Percentiles rank a stretch among this genome's conserved stretches.
Evolutionary conservation across 2,329 filamentous ascomycete genomes (phyloP).

Genomic region (Nemania bipapillata): DNA sequence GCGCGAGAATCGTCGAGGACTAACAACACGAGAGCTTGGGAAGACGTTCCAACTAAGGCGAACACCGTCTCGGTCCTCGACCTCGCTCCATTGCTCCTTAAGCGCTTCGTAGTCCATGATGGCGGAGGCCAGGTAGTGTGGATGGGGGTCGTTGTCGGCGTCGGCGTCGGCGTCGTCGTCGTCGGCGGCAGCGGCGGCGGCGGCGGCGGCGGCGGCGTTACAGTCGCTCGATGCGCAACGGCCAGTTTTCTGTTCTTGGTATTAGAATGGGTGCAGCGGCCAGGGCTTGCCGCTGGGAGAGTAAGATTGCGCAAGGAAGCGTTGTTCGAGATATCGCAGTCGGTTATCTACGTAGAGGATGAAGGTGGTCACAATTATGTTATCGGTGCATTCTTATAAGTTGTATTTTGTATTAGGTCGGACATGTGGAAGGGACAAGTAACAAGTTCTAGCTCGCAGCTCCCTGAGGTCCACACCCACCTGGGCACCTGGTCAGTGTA

Average conservation of each 20-base stretch:
- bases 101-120: slow-evolving; percentile 90
- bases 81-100: slow-evolving; percentile 96
- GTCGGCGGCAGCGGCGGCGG: slow-evolving; percentile 16
- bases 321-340: background rate
- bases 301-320: background rate
- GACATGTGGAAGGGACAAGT: slow-evolving; percentile 35
- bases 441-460: slow-evolving; percentile 10
- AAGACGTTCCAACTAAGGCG: slow-evolving; percentile 99
- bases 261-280: background rate
- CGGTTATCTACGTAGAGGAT: background rate
- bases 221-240: slow-evolving; percentile 9
- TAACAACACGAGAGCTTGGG: slow-evolving; percentile 94
- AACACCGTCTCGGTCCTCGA: slow-evolving; percentile 95
- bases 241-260: background rate
- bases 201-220: slow-evolving; percentile 16
- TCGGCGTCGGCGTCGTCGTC: slow-evolving; percentile 3
- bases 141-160: slow-evolving; percentile 30
- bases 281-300: background rate
- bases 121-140: slow-evolving; percentile 5
- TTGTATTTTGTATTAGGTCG: background rate
- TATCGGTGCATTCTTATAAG: background rate
- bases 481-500: too few species aligned
- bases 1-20: slow-evolving; percentile 47
- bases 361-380: slow-evolving; percentile 7
- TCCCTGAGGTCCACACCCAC: slow-evolving; percentile 6